phyloP scores from a whole-genome alignment of 2,329 filamentous ascomycete genomes.

The Ceratocystis cacaofunesta region DNA sequence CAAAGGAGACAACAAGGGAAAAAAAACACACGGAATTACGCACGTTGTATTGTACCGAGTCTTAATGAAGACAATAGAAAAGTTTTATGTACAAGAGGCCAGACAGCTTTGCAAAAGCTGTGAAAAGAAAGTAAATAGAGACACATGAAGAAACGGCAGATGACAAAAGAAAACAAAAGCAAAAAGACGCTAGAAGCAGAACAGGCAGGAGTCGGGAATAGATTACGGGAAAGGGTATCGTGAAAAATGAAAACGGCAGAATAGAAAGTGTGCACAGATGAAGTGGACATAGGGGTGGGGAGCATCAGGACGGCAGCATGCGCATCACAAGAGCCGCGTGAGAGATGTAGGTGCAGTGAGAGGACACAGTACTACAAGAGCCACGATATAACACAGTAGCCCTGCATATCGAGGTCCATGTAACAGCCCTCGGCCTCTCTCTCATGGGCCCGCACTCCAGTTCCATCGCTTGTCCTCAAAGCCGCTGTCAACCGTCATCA shows the following conservation, averaged over 20 bases:
- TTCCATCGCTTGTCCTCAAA: conserved; percentile 46
- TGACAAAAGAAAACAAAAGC: neutral
- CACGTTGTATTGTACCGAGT: too few species aligned
- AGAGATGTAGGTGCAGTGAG: too few species aligned
- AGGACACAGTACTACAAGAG: neutral
- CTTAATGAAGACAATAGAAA: too few species aligned
- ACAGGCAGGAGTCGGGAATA: neutral
- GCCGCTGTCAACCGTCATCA: conserved; percentile 43
- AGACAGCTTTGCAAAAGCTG: neutral
- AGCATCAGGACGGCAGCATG: neutral
- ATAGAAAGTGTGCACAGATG: neutral
- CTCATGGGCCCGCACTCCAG: conserved; percentile 25
- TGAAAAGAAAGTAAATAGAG: neutral
- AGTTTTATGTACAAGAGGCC: too few species aligned
- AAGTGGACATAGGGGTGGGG: neutral
- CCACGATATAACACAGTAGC: neutral
- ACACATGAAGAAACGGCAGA: neutral
- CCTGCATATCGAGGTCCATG: neutral
- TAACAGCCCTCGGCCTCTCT: neutral
- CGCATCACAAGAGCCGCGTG: too few species aligned
- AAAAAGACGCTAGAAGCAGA: neutral
- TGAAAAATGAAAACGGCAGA: neutral
- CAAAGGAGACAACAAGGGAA: neutral
- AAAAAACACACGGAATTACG: neutral
- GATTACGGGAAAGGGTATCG: neutral